Base-by-base conservation (phyloP, 768 basidiomycete genomes). In the Russula brevipes region DNA sequence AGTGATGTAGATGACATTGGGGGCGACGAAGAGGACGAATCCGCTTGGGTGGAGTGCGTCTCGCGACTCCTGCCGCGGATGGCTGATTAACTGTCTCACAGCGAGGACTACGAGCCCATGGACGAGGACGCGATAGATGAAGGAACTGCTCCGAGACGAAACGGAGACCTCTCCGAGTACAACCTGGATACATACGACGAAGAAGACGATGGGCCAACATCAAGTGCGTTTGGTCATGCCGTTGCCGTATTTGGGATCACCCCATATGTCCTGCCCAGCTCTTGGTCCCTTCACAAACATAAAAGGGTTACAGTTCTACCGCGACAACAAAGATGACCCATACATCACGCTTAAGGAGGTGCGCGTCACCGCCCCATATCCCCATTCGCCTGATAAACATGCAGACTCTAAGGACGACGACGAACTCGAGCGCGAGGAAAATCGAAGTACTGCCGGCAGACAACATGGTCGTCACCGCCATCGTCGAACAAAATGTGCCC, bases 321-420 rank as follows among this genome's bases (percentile, higher is more conserved):
- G 86, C 56, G 86, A 94, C 69, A 94, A 94, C 70, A 82, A 90
- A 58, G 93, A 98, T 41, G 97, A 99, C 75, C 97, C 97, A 0
- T 98, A 95, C 71, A 90, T 99, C 68, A 98, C 96, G 0, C 75
- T 98, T 44, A 95, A 97, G 81, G 91, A 94, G 70, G 94, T 92
- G 70, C 46, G 83, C 73, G 17, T 31, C 45, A 12, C 31, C 10
- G 5, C 67, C n/a, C 12, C 69, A 61, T 69, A 42, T 50, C 41
- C 59, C 17, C 24, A 49, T 61, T 14, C 51, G 30, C 51, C 59
- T 57, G 46, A 44, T 60, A 56, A 44, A 39, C 41, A 30, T 51
- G 41, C 39, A 55, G 46, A 50, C 57, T 12, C 24, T 10, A 64
- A 87, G 84, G 85, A 89, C 70, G 84, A 86, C 16, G 82, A 87